Evolutionary conservation across 2,329 filamentous ascomycete genomes (phyloP).

Genomic region (Pyrenophora graminea): DNA sequence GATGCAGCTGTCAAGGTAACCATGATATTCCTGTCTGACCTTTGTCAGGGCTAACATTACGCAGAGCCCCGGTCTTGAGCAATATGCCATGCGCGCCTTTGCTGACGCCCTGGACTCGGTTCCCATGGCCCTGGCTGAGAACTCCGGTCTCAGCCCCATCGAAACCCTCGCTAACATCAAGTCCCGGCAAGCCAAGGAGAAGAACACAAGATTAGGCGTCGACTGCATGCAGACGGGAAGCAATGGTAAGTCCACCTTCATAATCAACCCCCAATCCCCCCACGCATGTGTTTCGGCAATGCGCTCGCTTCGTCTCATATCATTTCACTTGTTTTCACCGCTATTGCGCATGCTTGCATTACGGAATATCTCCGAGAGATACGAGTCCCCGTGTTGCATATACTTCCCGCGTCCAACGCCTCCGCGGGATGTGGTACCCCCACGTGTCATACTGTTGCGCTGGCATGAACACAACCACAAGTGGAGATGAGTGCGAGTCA

Average conservation of each 20-base stretch:
- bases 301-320: conserved; percentile 9
- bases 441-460: conserved; percentile 21
- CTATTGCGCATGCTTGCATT: conserved; percentile 14
- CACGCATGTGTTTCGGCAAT: conserved; percentile 2
- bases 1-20: conserved; percentile 81
- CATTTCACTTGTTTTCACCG: conserved; percentile 15
- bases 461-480: conserved; percentile 18
- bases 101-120: conserved; percentile 90
- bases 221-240: conserved; percentile 96
- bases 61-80: conserved; percentile 89
- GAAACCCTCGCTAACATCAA: conserved; percentile 94
- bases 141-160: conserved; percentile 93
- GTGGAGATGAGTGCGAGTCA: conserved; percentile 12
- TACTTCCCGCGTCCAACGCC: conserved; percentile 19
- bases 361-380: conserved; percentile 10
- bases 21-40: background rate
- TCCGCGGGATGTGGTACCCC: conserved; percentile 28
- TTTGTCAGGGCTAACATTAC: conserved; percentile 12
- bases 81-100: conserved; percentile 99
- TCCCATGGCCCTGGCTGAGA: conserved; percentile 95
- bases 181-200: conserved; percentile 91
- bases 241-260: conserved; percentile 65
- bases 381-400: conserved; percentile 24
- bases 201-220: conserved; percentile 79
- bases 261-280: conserved; percentile 1